Conservation (phyloP, 805 yeast species). For the Sugiyamaella mastotermitis region DNA sequence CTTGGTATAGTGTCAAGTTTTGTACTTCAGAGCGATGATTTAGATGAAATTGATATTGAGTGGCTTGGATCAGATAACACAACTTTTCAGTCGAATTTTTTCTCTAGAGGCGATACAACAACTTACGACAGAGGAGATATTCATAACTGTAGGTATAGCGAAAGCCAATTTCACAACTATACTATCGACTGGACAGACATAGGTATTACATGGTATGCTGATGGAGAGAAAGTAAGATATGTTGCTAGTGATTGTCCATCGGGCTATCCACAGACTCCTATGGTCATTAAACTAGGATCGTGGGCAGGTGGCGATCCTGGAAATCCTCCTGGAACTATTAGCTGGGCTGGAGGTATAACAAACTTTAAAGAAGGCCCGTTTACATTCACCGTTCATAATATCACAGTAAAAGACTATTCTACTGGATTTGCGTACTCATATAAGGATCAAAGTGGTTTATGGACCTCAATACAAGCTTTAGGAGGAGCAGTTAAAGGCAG, state of each 20-base stretch:
- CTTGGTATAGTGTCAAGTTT: slow-evolving; percentile 74
- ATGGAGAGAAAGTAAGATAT: slow-evolving; percentile 62
- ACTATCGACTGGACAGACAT: slow-evolving; percentile 79
- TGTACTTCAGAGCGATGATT: slow-evolving; percentile 74
- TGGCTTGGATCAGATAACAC: slow-evolving; percentile 76
- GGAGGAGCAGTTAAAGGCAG: slow-evolving; percentile 36
- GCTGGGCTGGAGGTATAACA: slow-evolving; percentile 68
- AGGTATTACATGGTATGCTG: slow-evolving; percentile 59
- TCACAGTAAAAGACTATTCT: slow-evolving; percentile 53
- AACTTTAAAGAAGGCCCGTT: slow-evolving; percentile 42
- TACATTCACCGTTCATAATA: slow-evolving; percentile 53
- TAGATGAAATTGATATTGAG: slow-evolving; percentile 86
- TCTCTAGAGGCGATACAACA: slow-evolving; percentile 71
- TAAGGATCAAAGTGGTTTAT: slow-evolving; percentile 35
- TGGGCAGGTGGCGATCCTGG: slow-evolving; percentile 47
- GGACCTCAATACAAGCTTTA: slow-evolving; percentile 35
- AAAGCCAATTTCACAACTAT: slow-evolving; percentile 61
- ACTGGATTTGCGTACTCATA: slow-evolving; percentile 40
- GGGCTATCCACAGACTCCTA: slow-evolving; percentile 89
- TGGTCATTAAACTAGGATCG: slow-evolving; percentile 54
- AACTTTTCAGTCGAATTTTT: slow-evolving; percentile 66
- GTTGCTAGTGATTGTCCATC: slow-evolving; percentile 46
- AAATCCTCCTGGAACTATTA: slow-evolving; percentile 55
- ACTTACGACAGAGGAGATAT: slow-evolving; percentile 77
- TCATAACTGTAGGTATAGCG: slow-evolving; percentile 47